Evolutionary conservation across 2,329 filamentous ascomycete species (phyloP).

Genomic region (Stachybotrys echinatus): DNA sequence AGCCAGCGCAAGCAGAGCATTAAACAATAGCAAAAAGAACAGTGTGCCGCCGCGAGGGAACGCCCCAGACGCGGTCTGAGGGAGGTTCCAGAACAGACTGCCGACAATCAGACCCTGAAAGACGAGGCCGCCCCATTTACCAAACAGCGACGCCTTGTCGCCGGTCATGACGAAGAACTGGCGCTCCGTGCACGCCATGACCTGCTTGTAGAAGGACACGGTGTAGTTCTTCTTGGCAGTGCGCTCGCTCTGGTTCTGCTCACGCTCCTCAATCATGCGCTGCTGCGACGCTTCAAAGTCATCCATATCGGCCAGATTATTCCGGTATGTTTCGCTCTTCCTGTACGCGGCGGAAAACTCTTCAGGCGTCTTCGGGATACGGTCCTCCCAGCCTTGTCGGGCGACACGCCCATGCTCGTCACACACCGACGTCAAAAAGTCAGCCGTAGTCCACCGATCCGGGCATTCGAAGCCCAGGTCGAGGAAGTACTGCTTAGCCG

Average conservation of each 20-base stretch:
- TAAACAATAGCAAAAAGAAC: constrained; percentile 50
- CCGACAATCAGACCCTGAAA: constrained; percentile 72
- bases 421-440: constrained; percentile 75
- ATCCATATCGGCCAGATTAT: constrained; percentile 55
- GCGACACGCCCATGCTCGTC: constrained; percentile 68
- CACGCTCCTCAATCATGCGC: constrained; percentile 31
- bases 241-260: constrained; percentile 60
- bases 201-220: constrained; percentile 68
- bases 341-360: constrained; percentile 64
- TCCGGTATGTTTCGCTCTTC: constrained; percentile 55
- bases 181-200: constrained; percentile 63
- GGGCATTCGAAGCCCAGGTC: constrained; percentile 70
- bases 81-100: constrained; percentile 70
- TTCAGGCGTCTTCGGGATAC: constrained; percentile 62
- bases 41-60: constrained; percentile 47
- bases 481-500: constrained; percentile 64
- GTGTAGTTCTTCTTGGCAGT: constrained; percentile 69
- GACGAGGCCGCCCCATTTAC: constrained; percentile 75
- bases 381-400: constrained; percentile 57
- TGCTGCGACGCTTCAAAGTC: constrained; percentile 61
- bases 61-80: constrained; percentile 54
- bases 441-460: constrained; percentile 63
- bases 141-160: constrained; percentile 69
- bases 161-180: constrained; percentile 77
- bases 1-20: constrained; percentile 63